phyloP scores from a whole-genome alignment of 2,329 filamentous ascomycete genomes.

The Colletotrichum destructivum region DNA sequence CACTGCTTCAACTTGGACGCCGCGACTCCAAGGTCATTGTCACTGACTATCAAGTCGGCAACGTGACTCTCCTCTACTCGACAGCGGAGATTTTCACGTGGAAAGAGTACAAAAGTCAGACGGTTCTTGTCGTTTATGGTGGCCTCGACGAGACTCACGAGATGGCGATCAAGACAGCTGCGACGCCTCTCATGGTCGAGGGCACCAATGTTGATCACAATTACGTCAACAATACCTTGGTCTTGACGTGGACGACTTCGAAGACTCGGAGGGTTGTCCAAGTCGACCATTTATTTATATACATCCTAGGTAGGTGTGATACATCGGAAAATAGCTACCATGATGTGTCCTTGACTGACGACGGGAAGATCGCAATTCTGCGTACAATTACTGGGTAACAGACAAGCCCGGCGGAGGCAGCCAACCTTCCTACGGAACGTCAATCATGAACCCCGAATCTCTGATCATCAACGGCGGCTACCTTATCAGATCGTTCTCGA shows the following conservation, averaged over 20 bases:
- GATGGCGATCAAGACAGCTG: slow-evolving; percentile 63
- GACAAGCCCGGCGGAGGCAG: slow-evolving; percentile 60
- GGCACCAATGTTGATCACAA: slow-evolving; percentile 37
- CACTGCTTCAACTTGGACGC: slow-evolving; percentile 70
- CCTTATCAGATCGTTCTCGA: slow-evolving; percentile 72
- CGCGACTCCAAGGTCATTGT: slow-evolving; percentile 79
- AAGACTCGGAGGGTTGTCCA: slow-evolving; percentile 66
- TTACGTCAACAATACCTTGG: slow-evolving; percentile 35
- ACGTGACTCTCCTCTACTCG: slow-evolving; percentile 74
- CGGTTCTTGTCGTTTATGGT: slow-evolving; percentile 75
- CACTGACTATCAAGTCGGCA: slow-evolving; percentile 75
- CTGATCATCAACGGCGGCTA: slow-evolving; percentile 77
- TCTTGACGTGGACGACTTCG: slow-evolving; percentile 66
- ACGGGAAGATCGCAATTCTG: slow-evolving; percentile 71
- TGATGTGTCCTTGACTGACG: slow-evolving; percentile 16
- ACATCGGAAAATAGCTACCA: accelerated
- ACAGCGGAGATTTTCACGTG: slow-evolving; percentile 80
- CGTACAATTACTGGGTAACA: slow-evolving; percentile 79
- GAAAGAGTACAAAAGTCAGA: slow-evolving; percentile 73
- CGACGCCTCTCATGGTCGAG: slow-evolving; percentile 54
- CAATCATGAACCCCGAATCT: slow-evolving; percentile 54
- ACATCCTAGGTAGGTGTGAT: slow-evolving; percentile 63
- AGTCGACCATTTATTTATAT: slow-evolving; percentile 66
- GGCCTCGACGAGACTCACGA: slow-evolving; percentile 75
- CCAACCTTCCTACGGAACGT: slow-evolving; percentile 51